Conservation (phyloP, 768 basidiomycete genomes). For the Rhodotorula toruloides region DNA sequence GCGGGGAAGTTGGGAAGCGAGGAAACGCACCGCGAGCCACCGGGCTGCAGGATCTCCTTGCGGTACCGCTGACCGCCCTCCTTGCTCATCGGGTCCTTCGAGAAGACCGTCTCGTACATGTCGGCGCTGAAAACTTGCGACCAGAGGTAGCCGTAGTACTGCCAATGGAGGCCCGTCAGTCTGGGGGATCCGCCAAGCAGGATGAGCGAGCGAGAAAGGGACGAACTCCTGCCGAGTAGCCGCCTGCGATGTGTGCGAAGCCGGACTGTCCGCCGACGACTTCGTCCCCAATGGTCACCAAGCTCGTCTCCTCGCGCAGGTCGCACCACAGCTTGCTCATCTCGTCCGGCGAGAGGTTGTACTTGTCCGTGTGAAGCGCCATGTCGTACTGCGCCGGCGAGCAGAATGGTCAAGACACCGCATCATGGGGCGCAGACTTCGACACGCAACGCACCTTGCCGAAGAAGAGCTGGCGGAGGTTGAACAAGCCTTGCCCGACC, state of each 20-base stretch:
- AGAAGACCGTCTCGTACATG: conserved; percentile 66
- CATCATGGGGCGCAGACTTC: too few species aligned
- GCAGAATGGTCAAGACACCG: too few species aligned
- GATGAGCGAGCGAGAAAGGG: background rate
- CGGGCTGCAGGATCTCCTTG: conserved; percentile 65
- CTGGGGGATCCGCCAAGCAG: background rate
- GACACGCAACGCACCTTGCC: conserved; percentile 48
- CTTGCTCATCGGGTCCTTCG: conserved; percentile 67
- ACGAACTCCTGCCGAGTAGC: conserved; percentile 22
- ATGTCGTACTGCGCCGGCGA: conserved; percentile 32
- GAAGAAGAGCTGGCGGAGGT: conserved; percentile 78
- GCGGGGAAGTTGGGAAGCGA: background rate
- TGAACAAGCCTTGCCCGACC: conserved; percentile 58
- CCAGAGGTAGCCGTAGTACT: conserved; percentile 56
- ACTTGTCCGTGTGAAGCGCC: conserved; percentile 25
- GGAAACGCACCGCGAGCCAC: conserved; percentile 42
- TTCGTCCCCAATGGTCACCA: conserved; percentile 52
- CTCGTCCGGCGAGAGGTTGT: conserved; percentile 56
- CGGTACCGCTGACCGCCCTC: conserved; percentile 62
- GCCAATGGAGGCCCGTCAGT: background rate
- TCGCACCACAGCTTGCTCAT: conserved; percentile 75
- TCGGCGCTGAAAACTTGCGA: conserved; percentile 62
- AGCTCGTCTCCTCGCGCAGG: conserved; percentile 54
- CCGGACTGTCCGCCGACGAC: conserved; percentile 64
- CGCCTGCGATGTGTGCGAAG: conserved; percentile 65